Evolutionary conservation across 345 rosid genomes (phyloP).

Genomic region (Bretschneidera sinensis): DNA sequence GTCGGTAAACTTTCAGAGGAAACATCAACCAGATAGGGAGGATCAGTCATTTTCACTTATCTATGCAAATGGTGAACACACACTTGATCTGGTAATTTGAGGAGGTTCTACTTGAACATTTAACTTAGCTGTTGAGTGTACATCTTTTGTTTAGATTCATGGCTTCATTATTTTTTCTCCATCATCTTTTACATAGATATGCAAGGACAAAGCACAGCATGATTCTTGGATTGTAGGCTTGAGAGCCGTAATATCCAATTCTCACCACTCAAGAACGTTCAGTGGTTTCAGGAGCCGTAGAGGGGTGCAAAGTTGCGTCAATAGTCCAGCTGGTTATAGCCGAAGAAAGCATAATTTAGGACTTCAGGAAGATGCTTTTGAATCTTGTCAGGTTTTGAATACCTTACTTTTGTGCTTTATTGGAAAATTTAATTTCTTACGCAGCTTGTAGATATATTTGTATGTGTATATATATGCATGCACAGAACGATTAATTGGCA

Average conservation of each 20-base stretch:
- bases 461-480: too few relatives aligned
- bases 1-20: slow-evolving; percentile 58
- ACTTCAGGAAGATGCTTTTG: slow-evolving; percentile 43
- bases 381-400: slow-evolving; percentile 48
- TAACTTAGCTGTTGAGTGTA: not conserved
- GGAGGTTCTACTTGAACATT: not conserved
- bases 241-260: slow-evolving; percentile 53
- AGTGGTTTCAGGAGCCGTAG: slow-evolving; percentile 31
- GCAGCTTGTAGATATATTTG: too few relatives aligned
- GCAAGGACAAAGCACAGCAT: slow-evolving; percentile 73
- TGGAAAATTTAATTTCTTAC: not conserved
- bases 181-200: slow-evolving; percentile 42
- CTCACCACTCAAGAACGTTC: slow-evolving; percentile 29
- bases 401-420: not conserved
- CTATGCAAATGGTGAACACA: slow-evolving; percentile 56
- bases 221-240: slow-evolving; percentile 75
- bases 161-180: not conserved
- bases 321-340: slow-evolving; percentile 63
- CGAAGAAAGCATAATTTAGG: slow-evolving; percentile 68
- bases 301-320: slow-evolving; percentile 61
- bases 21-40: slow-evolving; percentile 57
- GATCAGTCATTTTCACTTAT: slow-evolving; percentile 70
- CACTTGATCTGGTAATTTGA: slow-evolving; percentile 63
- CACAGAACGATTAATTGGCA: too few relatives aligned
- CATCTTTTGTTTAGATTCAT: slow-evolving; percentile 3